Evolutionary conservation across 2,329 filamentous ascomycete species (phyloP).

Genomic region (Beauveria bassiana): DNA sequence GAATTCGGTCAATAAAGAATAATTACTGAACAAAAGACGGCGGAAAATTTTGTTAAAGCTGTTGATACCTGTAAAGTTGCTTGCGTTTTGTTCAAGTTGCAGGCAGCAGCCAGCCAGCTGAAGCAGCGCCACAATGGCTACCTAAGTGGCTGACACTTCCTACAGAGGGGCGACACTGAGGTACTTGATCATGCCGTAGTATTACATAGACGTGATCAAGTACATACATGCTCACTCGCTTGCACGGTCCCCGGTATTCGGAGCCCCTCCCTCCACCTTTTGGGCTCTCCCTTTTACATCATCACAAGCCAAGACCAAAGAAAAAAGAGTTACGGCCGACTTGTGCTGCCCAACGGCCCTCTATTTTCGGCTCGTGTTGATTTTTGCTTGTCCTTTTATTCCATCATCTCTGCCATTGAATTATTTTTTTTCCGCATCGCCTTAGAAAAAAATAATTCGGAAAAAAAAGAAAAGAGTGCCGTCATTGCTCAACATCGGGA

Average conservation of each 20-base stretch:
- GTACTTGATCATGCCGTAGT: not conserved
- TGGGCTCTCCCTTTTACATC: constrained; percentile 6
- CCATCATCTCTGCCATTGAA: too few species aligned
- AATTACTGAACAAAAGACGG: not conserved
- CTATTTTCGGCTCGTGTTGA: not conserved
- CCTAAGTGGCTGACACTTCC: not conserved
- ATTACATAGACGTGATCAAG: not conserved
- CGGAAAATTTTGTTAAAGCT: not conserved
- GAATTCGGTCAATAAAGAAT: not conserved
- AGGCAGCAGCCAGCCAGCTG: too few species aligned
- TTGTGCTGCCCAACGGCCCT: not conserved
- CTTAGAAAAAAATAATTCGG: not conserved
- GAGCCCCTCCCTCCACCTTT: not conserved
- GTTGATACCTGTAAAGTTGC: too few species aligned
- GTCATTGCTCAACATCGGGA: not conserved
- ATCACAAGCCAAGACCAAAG: constrained; percentile 4
- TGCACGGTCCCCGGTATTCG: not conserved
- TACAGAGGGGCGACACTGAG: not conserved
- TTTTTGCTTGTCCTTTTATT: too few species aligned
- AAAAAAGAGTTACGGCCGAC: not conserved
- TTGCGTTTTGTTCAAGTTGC: too few species aligned
- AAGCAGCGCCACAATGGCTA: not conserved
- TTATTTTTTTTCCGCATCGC: too few species aligned
- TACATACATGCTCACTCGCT: not conserved
- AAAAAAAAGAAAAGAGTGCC: not conserved